Percentiles rank a stretch among this genome's conserved stretches.
Evolutionary conservation across 2,329 filamentous ascomycete genomes (phyloP).

Genomic region (Orbilia ellipsospora): DNA sequence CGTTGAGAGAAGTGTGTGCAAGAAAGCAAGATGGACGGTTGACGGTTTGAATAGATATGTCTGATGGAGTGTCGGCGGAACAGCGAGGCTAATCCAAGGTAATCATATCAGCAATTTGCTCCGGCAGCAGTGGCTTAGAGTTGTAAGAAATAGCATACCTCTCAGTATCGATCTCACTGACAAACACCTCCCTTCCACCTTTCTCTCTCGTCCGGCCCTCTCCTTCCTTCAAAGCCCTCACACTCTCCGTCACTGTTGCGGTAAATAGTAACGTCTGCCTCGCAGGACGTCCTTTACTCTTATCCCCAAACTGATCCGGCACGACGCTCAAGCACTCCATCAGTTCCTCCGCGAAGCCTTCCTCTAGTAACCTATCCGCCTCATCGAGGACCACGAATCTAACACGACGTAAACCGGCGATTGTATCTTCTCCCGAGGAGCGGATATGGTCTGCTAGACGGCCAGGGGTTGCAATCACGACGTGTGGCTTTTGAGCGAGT

Average conservation of each 20-base stretch:
- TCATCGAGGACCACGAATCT: conserved; percentile 93
- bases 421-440: conserved; percentile 89
- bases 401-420: conserved; percentile 80
- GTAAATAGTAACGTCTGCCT: conserved; percentile 97
- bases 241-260: conserved; percentile 92
- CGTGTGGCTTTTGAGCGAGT: conserved; percentile 81
- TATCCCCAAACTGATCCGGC: conserved; percentile 71
- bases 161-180: conserved; percentile 86
- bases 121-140: neutral
- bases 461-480: conserved; percentile 94
- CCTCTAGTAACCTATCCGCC: conserved; percentile 81
- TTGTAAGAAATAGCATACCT: conserved; percentile 56
- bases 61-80: conserved; percentile 83
- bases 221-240: conserved; percentile 83
- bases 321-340: conserved; percentile 86
- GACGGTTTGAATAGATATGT: conserved; percentile 88
- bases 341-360: conserved; percentile 74
- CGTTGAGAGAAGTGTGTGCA: conserved; percentile 87
- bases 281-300: conserved; percentile 62
- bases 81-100: conserved; percentile 69
- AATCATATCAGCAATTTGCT: neutral
- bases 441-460: conserved; percentile 92
- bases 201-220: conserved; percentile 68
- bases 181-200: conserved; percentile 80
- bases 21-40: conserved; percentile 92